Conservation (phyloP, 2,329 filamentous ascomycete genomes). For the Cordyceps tenuipes region DNA sequence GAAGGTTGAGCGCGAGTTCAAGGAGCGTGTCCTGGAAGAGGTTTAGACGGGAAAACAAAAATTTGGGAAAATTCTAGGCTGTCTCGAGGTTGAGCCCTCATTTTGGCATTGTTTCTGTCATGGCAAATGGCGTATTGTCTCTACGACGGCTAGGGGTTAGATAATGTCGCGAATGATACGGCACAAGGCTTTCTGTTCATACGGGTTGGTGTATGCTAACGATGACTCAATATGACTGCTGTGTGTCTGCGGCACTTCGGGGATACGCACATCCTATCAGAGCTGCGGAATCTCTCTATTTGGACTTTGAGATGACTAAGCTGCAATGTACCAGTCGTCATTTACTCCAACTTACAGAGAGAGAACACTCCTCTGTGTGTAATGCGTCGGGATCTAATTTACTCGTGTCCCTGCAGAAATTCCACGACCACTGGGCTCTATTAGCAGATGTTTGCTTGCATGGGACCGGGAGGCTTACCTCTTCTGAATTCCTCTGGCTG, state of each 20-base stretch:
- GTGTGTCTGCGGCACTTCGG: neutral
- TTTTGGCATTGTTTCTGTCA: constrained; percentile 34
- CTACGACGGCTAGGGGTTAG: constrained; percentile 33
- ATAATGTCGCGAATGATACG: constrained; percentile 31
- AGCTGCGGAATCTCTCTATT: neutral
- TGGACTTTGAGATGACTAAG: too few relatives aligned
- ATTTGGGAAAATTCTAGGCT: constrained; percentile 12
- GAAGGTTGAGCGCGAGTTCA: constrained; percentile 99
- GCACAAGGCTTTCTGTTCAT: constrained; percentile 20
- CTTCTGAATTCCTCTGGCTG: constrained; percentile 69
- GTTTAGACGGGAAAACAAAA: constrained; percentile 56
- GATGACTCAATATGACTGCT: neutral
- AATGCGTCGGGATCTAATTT: constrained; percentile 17
- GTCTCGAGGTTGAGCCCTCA: neutral
- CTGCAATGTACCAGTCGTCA: too few relatives aligned
- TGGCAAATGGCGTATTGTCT: constrained; percentile 37
- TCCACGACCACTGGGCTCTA: constrained; percentile 48
- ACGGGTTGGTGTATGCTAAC: neutral
- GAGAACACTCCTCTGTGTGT: too few relatives aligned
- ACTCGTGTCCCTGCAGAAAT: constrained; percentile 46
- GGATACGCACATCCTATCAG: neutral
- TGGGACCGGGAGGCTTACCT: constrained; percentile 37
- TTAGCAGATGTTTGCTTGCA: constrained; percentile 4
- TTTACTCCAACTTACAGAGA: too few relatives aligned
- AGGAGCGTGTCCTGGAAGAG: constrained; percentile 89